Base-by-base conservation (phyloP, 805 yeast genomes). In the Jamesozyma hellenica region DNA sequence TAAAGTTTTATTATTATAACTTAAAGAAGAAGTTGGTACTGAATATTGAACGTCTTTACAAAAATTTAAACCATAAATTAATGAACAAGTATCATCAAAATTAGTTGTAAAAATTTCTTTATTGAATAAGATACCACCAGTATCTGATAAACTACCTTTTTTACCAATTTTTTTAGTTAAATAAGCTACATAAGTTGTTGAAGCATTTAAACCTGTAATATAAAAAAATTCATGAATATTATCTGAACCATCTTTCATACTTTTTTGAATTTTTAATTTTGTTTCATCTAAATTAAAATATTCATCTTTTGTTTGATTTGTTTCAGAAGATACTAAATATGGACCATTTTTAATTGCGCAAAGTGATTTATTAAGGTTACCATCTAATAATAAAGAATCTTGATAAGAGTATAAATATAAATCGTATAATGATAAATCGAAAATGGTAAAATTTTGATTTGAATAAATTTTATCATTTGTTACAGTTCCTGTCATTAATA, bases 11-110 rank as follows among this genome's bases (percentile, higher is more conserved):
- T 60, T 61, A 28, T 54, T 55, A 2, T 60, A 58, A 25, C 62
- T 63, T 3, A 54, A 43, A 1, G 65, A 44, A 1, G 73, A 59
- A 23, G 64, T 67, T 0, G 97, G 97, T 0, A 84, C 95, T 0
- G 95, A 72, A 61, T 88, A 90, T 1, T 95, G 92, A 18, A 90
- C 94, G 34, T 75, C 73, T 25, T 68, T 59, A 59, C 98, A 90
- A 52, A 87, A 87, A 2, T 74, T 77, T 43, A 90, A 66, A 42
- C 75, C 82, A 55, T 74, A 85, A 14, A 87, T 72, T 36, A 88
- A 61, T 43, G 80, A 74, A 57, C 98, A 90, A 1, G 83, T 72
- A 15, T 66, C 63, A 2, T 68, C 55, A 19, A 58, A 59, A 58
- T 73, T 60, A 2, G 85, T 75, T 31, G 72, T 70, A 43, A 90